Evolutionary conservation across 768 basidiomycete genomes (phyloP).

Genomic region (Trametes meyenii): DNA sequence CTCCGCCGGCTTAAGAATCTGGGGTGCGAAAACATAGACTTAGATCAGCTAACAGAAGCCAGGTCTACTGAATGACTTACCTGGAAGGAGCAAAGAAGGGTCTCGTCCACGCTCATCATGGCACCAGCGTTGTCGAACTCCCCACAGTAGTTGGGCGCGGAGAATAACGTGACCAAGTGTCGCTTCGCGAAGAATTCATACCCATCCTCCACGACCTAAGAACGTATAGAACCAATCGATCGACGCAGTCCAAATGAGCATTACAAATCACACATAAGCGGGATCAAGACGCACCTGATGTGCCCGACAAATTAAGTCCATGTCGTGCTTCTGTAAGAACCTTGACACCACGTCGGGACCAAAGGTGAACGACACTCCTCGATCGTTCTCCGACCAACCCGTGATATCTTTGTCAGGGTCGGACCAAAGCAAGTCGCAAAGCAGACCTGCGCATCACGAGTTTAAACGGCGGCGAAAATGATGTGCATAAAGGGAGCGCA

Average conservation of each 20-base stretch:
- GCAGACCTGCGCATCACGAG: constrained; percentile 58
- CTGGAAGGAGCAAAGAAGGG: constrained; percentile 97
- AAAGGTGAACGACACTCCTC: constrained; percentile 98
- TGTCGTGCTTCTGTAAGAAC: constrained; percentile 99
- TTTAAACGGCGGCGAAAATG: not conserved
- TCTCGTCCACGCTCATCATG: constrained; percentile 99
- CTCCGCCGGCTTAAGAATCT: constrained; percentile 99
- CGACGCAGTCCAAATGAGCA: not conserved
- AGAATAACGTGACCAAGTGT: constrained; percentile 95
- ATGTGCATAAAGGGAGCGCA: constrained; percentile 38
- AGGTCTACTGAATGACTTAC: constrained; percentile 41
- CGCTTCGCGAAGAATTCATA: constrained; percentile 99
- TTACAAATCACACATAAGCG: not conserved
- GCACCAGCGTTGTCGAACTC: constrained; percentile 99
- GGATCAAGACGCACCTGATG: constrained; percentile 73
- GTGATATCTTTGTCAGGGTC: constrained; percentile 99
- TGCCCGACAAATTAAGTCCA: constrained; percentile 98
- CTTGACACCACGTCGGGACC: constrained; percentile 97
- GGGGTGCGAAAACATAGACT: not conserved
- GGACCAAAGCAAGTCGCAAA: constrained; percentile 97
- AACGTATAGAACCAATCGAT: constrained; percentile 6
- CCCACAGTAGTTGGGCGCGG: constrained; percentile 93
- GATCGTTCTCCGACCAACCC: constrained; percentile 99
- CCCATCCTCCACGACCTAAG: constrained; percentile 94
- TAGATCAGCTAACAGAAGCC: constrained; percentile 5